phyloP scores from a whole-genome alignment of 2,329 filamentous ascomycete species.

The Monosporascus sp. region DNA sequence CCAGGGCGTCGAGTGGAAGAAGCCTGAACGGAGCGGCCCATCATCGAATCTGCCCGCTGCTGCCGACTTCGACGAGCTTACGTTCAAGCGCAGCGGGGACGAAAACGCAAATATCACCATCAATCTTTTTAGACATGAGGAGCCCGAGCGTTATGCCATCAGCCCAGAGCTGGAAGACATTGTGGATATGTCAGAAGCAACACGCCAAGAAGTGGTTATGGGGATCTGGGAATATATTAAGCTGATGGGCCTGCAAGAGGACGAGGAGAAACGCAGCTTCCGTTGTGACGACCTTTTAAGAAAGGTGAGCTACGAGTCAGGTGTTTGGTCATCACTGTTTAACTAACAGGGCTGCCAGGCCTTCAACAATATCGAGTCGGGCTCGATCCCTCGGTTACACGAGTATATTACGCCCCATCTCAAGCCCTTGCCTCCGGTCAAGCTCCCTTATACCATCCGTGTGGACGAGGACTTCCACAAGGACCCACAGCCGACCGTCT shows the following conservation, averaged over 20 bases:
- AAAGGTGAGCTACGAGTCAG: constrained; percentile 50
- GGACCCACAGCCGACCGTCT: constrained; percentile 72
- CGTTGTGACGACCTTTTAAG: constrained; percentile 80
- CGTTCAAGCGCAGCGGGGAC: constrained; percentile 87
- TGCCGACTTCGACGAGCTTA: constrained; percentile 81
- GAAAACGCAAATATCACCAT: constrained; percentile 90
- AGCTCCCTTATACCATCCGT: constrained; percentile 86
- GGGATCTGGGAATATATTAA: constrained; percentile 95
- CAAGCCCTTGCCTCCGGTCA: constrained; percentile 71
- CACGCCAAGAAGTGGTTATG: constrained; percentile 81
- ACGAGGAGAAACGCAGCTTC: constrained; percentile 90
- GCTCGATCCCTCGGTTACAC: constrained; percentile 81
- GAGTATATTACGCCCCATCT: constrained; percentile 77
- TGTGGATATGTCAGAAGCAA: constrained; percentile 80
- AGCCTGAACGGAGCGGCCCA: constrained; percentile 56
- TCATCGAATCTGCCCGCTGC: constrained; percentile 54
- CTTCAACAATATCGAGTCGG: constrained; percentile 64
- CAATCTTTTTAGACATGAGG: constrained; percentile 78
- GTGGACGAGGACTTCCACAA: constrained; percentile 81
- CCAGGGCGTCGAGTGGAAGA: constrained; percentile 77
- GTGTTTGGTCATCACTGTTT: neutral
- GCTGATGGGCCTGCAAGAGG: constrained; percentile 79
- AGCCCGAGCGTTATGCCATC: constrained; percentile 76
- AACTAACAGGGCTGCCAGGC: constrained; percentile 37
- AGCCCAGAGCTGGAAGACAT: constrained; percentile 76